Evolutionary conservation across 495 filamentous ascomycete species (phyloP).

Genomic region (Podospora pseudocomata): DNA sequence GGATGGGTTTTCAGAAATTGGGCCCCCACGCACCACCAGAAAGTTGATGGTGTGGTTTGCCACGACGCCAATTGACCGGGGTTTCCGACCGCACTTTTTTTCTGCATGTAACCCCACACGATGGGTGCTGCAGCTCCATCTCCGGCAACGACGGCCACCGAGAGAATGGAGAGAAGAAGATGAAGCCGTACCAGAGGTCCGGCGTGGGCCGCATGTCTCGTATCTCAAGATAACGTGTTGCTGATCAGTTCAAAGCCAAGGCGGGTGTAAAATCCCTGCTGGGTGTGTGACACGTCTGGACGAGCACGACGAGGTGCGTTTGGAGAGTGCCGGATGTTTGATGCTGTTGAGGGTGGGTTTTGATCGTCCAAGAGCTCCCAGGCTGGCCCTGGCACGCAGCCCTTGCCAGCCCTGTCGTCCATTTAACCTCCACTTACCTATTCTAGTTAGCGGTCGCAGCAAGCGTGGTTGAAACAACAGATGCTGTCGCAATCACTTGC

Average conservation of each 20-base stretch:
- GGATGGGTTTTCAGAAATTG: constrained; percentile 8
- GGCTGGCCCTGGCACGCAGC: constrained; percentile 4
- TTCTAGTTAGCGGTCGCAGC: constrained; percentile 6
- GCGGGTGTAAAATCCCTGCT: neutral
- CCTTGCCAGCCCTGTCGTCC: constrained; percentile 10
- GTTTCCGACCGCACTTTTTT: constrained; percentile 4
- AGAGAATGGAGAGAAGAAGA: neutral
- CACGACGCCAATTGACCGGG: constrained; percentile 3
- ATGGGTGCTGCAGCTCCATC: neutral
- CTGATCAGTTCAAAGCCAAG: constrained; percentile 4
- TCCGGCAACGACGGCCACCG: neutral
- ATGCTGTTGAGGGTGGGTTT: neutral
- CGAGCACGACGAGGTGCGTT: neutral
- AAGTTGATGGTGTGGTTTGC: neutral
- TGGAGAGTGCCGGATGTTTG: neutral
- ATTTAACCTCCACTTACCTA: constrained; percentile 12
- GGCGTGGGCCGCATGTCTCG: neutral
- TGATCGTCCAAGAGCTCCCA: constrained; percentile 8
- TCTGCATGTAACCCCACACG: neutral
- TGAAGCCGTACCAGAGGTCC: neutral
- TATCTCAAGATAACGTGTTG: constrained; percentile 2
- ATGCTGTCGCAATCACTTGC: constrained; percentile 6
- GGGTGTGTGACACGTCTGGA: constrained; percentile 2
- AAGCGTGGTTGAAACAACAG: constrained; percentile 8
- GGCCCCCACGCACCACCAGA: neutral